Evolutionary conservation across 2,329 filamentous ascomycete species (phyloP), one percentile per base, ranked within the genome.

Genomic region (Cryphonectria naterciae): DNA sequence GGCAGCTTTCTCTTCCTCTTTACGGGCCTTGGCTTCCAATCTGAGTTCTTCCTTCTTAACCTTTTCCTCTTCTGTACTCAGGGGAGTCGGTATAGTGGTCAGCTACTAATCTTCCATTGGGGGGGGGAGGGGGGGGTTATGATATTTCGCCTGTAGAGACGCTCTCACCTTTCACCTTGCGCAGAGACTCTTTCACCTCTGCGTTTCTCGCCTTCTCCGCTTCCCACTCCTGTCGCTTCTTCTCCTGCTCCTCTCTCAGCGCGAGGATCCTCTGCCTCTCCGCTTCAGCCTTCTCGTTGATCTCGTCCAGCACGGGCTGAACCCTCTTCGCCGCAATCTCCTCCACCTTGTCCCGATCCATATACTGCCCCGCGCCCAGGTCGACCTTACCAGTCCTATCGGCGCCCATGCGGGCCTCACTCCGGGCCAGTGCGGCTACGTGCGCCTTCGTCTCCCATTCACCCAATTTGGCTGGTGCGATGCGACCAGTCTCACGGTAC

Each of bases 241-340:
- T 85, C 70, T 93, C 89, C 72, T 89, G 84, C 72, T 94, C 91
- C 25, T 89, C 78, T 58, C 87, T 86, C 15, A 88, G 80, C 74
- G 90, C 88, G 63, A 90, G 85, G 72, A 92, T 86, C 71, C 90
- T 86, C 65, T 91, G 92, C 54, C 88, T 85, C 78, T 94, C 91
- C 73, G 86, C 85, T 77, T 94, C 92, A 0, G 93, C 93, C 77
- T 91, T 93, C 67, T 93, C 90, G 68, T 91, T 90, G 73, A 98
- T 96, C 74, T 97, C 93, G 74, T 97, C 91, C 7, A 98, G 80
- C 0, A 96, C 89, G 5, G 95, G 95, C 78, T 95, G 93, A 22
- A 98, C 87, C 74, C 91, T 89, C 62, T 87, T 89, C 17, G 89
- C 87, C 2, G 95, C 95, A 74, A 97, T 92, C 7, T 89, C 89